A percentile compares a stretch with the other conserved stretches of the same genome.
Conservation (phyloP, 2,329 filamentous ascomycete genomes). For the Trichoderma sp. region DNA sequence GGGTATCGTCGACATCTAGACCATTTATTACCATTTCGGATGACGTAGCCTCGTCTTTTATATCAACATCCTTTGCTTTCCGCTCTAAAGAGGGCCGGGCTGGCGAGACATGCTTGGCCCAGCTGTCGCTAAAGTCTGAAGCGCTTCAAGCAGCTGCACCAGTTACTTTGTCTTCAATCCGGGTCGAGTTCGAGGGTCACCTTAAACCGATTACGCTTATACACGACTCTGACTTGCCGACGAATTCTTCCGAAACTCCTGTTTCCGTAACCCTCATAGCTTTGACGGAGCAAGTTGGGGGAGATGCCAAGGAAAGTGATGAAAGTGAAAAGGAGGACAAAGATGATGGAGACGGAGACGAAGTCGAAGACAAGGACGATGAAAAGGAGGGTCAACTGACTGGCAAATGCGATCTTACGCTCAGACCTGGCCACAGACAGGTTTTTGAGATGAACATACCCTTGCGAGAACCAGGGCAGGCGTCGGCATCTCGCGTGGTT, state of each 20-base stretch:
- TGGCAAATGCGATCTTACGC: conserved; percentile 60
- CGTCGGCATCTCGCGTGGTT: conserved; percentile 61
- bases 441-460: conserved; percentile 70
- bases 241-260: conserved; percentile 18
- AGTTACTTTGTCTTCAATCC: conserved; percentile 50
- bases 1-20: conserved; percentile 41
- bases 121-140: conserved; percentile 56
- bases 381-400: conserved; percentile 41
- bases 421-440: conserved; percentile 64
- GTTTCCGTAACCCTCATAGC: conserved; percentile 26
- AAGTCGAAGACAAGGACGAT: conserved; percentile 25
- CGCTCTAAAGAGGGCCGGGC: conserved; percentile 57
- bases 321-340: conserved; percentile 15
- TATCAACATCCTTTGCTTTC: conserved; percentile 57
- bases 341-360: background rate
- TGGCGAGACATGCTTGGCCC: conserved; percentile 56
- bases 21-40: conserved; percentile 52
- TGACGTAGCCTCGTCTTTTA: conserved; percentile 50
- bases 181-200: conserved; percentile 55
- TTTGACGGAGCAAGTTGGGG: conserved; percentile 30
- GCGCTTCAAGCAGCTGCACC: conserved; percentile 52
- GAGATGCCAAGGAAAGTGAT: conserved; percentile 8
- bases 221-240: conserved; percentile 33
- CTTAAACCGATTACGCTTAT: conserved; percentile 54
- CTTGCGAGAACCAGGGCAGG: conserved; percentile 78